Base-by-base conservation (phyloP, 768 basidiomycete species). In the Auricularia sp. region DNA sequence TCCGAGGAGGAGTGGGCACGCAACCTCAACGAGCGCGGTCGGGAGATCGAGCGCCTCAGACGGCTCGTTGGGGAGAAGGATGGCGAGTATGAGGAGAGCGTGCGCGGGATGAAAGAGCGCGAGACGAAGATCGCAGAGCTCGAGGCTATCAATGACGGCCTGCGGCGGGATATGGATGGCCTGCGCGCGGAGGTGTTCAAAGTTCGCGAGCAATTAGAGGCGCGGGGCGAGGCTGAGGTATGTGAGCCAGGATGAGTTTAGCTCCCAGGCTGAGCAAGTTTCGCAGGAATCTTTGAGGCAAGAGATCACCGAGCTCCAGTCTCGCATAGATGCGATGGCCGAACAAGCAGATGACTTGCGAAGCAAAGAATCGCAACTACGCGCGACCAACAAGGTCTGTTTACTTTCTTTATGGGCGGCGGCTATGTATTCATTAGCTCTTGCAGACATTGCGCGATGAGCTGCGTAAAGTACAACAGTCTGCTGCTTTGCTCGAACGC, bases 401-500 rank as follows among this genome's bases (percentile, higher is more conserved):
- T 62, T 60, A 11, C 1, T 23, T n/a, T 64, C 35, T 29, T 36
- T 35, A 61, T n/a, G 39, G 64, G 29, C 39, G 34, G 29, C 60
- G 60, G 64, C 29, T 2, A 29, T 29, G 29, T 63, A 51, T 53
- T 64, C 51, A 10, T 58, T 14, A 42, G 39, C 39, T 42, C 8
- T 42, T 42, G 54, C 71, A 96, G 91, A 91, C 85, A 0, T 78
- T 98, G 18, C 87, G 95, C 8, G 97, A 98, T 62, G 96, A 99
- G 72, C 76, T 99, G 58, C 87, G 93, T 51, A 98, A 98, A 73
- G 87, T 99, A 1, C 97, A 98, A 74, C 91, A 89, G 1, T 96
- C 94, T 21, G 91, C 90, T 51, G 88, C 93, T 1, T 74, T 98
- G 35, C 79, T 98, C 34, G 96, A 98, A 71, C 83, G 87, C 59